phyloP scores from a whole-genome alignment of 345 rosid genomes.

The Garcia nutans region DNA sequence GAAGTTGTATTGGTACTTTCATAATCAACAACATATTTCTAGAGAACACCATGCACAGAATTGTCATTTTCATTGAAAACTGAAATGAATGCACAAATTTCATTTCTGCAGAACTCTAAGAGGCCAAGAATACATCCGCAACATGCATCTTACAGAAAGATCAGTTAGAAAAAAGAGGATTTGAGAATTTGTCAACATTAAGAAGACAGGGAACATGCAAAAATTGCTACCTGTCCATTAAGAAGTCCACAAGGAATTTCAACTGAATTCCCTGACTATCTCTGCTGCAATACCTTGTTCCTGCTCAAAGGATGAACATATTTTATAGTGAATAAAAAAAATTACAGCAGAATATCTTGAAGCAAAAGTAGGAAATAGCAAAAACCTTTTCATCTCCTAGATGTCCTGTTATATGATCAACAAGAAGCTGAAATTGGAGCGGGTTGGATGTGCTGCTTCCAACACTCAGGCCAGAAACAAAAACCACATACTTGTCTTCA shows the following conservation, averaged over 20 bases:
- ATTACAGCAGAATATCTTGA: conserved; percentile 13
- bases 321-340: conserved; percentile 6
- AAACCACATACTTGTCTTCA: conserved; percentile 79
- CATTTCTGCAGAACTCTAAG: background rate
- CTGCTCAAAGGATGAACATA: conserved; percentile 38
- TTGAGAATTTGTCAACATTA: background rate
- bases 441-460: conserved; percentile 76
- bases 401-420: conserved; percentile 94
- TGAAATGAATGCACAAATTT: background rate
- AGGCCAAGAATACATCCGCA: background rate
- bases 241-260: conserved; percentile 72
- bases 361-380: conserved; percentile 19
- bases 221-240: conserved; percentile 59
- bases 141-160: background rate
- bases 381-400: conserved; percentile 83
- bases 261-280: conserved; percentile 88
- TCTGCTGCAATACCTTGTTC: conserved; percentile 74
- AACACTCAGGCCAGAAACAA: conserved; percentile 76
- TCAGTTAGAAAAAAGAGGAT: too few relatives aligned
- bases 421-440: conserved; percentile 87
- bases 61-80: background rate
- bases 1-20: background rate
- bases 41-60: background rate
- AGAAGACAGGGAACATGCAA: background rate
- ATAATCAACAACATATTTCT: background rate